A percentile compares a stretch with the other conserved stretches of the same genome.
Conservation (phyloP, 108 stramenopile species). For the Discostella stelligeroides region DNA sequence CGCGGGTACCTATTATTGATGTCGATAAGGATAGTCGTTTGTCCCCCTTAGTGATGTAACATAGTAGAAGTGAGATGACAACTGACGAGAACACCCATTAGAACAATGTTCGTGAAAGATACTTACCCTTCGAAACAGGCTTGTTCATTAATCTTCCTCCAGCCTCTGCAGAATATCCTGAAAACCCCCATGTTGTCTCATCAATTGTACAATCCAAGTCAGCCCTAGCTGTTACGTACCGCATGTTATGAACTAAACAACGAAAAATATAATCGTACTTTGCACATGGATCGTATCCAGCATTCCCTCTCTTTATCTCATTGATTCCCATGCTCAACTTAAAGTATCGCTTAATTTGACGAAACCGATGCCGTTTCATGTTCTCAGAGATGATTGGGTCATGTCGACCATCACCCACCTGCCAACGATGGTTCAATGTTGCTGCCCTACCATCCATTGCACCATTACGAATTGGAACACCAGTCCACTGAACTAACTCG, state of each 20-base stretch:
- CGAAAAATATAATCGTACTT: slow-evolving; percentile 23
- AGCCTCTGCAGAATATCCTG: slow-evolving; percentile 17
- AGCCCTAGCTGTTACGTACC: slow-evolving; percentile 9
- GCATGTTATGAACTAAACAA: slow-evolving; percentile 16
- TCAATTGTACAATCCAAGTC: slow-evolving; percentile 13
- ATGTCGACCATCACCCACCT: background rate
- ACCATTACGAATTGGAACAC: slow-evolving; percentile 15
- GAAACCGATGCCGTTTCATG: slow-evolving; percentile 1
- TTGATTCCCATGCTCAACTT: slow-evolving; percentile 13
- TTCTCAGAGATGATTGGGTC: slow-evolving; percentile 4
- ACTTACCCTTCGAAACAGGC: slow-evolving; percentile 1
- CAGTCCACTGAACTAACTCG: slow-evolving; percentile 6
- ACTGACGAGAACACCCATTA: too few species aligned
- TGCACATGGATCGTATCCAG: slow-evolving; percentile 15
- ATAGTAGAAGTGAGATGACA: background rate
- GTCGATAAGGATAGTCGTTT: slow-evolving; percentile 23
- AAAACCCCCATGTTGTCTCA: slow-evolving; percentile 24
- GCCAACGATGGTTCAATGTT: slow-evolving; percentile 19
- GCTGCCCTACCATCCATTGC: slow-evolving; percentile 1
- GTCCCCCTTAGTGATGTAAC: slow-evolving; percentile 4
- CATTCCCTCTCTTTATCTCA: background rate
- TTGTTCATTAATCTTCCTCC: slow-evolving; percentile 8
- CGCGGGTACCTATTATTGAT: background rate
- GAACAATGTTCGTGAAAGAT: too few species aligned
- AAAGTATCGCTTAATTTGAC: slow-evolving; percentile 13